These are phyloP conservation scores for Nakazawaea wyomingensis DNA, from an alignment of 805 yeast species.

Conservation along the genomic window DNA sequence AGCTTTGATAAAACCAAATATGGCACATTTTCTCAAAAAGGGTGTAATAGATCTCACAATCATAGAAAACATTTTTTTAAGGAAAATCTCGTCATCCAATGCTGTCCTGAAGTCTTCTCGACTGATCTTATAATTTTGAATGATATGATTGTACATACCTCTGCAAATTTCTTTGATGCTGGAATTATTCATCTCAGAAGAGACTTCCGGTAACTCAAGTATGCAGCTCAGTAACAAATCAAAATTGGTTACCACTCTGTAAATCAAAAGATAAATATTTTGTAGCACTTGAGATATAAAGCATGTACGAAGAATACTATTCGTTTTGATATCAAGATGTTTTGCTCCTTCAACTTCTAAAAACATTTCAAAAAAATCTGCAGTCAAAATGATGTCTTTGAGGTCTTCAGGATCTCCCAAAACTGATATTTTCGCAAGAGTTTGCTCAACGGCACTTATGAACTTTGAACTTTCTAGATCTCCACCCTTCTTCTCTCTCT, in stretches of 20 bases:
- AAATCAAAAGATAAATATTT: constrained; percentile 22
- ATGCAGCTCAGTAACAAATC: neutral
- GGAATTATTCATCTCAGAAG: neutral
- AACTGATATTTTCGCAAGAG: constrained; percentile 20
- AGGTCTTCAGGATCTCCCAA: constrained; percentile 6
- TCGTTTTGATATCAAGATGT: constrained; percentile 38
- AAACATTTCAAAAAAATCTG: constrained; percentile 50
- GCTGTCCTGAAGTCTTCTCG: neutral
- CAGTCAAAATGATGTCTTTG: constrained; percentile 10
- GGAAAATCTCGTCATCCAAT: constrained; percentile 21
- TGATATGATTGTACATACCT: constrained; percentile 15
- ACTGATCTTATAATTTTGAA: neutral
- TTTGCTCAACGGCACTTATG: constrained; percentile 9
- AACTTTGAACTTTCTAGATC: neutral
- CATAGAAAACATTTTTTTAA: constrained; percentile 45
- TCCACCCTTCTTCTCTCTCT: constrained; percentile 5
- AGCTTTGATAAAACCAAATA: constrained; percentile 49
- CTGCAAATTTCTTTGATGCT: constrained; percentile 10
- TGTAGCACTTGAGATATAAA: constrained; percentile 52
- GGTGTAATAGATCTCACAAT: constrained; percentile 54
- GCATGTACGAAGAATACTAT: constrained; percentile 43
- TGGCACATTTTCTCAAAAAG: constrained; percentile 57
- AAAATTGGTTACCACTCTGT: constrained; percentile 18
- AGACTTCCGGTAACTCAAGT: neutral
- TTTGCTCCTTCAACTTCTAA: constrained; percentile 45